Evolutionary conservation across 257 asterid species (phyloP).

Genomic region (Solanum pinnatisectum): DNA sequence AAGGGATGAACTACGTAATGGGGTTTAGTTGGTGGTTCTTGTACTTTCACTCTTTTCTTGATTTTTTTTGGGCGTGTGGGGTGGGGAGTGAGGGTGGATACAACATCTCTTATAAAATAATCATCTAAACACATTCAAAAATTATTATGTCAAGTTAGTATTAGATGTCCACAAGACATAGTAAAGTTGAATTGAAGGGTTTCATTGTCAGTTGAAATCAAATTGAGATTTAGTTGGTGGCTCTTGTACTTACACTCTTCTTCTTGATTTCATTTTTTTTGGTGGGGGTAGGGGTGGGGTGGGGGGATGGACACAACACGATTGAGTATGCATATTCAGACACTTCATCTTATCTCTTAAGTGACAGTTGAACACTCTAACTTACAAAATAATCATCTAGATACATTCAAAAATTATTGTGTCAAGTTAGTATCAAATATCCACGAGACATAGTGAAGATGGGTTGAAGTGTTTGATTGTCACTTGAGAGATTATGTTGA

Average conservation of each 20-base stretch:
- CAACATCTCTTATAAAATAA: too few relatives aligned
- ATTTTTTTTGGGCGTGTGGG: too few relatives aligned
- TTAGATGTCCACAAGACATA: too few relatives aligned
- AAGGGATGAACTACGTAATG: constrained; percentile 34
- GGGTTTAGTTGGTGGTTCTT: neutral
- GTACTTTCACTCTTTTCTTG: neutral
- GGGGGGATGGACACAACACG: too few relatives aligned
- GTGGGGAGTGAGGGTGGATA: too few relatives aligned
- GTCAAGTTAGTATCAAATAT: neutral
- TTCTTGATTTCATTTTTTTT: neutral
- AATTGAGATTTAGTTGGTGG: too few relatives aligned
- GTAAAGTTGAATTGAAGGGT: too few relatives aligned
- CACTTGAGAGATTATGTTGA: neutral
- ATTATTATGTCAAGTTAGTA: too few relatives aligned
- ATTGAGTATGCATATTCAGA: neutral
- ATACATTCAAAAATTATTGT: neutral
- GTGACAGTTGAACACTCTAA: neutral
- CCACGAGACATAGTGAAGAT: neutral
- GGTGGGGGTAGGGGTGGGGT: too few relatives aligned
- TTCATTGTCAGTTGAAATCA: too few relatives aligned
- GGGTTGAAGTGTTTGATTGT: neutral
- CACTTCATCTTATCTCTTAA: neutral
- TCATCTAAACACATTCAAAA: too few relatives aligned
- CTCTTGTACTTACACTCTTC: neutral
- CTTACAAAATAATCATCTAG: neutral